A percentile compares a stretch with the other conserved stretches of the same genome.
phyloP scores from a whole-genome alignment of 257 asterid genomes.

The Echites panduratus region DNA sequence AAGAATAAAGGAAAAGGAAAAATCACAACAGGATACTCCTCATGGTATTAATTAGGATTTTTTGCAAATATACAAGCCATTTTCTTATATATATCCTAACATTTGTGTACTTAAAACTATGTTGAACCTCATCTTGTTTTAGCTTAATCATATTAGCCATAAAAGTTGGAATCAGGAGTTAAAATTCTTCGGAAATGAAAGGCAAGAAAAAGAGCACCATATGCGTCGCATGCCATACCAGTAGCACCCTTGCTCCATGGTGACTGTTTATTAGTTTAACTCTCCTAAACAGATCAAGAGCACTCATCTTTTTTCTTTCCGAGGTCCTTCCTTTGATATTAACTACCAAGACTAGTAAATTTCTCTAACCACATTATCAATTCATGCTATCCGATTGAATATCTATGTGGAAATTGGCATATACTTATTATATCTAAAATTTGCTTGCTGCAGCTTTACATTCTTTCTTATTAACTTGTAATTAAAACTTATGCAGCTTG shows the following conservation, averaged over 20 bases:
- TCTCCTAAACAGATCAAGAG: neutral
- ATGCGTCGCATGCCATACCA: neutral
- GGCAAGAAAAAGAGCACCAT: neutral
- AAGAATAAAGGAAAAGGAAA: neutral
- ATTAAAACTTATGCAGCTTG: constrained; percentile 48
- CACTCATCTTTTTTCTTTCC: neutral
- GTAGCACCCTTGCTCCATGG: too few relatives aligned
- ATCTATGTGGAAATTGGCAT: neutral
- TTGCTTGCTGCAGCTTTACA: neutral
- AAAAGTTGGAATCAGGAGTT: neutral
- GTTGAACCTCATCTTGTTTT: neutral
- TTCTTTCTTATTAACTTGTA: constrained; percentile 3
- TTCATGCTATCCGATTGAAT: neutral
- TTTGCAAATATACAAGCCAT: neutral
- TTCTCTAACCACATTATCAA: neutral
- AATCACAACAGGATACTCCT: neutral
- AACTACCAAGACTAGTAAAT: neutral
- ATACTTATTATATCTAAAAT: neutral
- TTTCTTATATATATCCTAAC: neutral
- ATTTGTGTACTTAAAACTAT: neutral
- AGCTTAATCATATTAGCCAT: neutral
- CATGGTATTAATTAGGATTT: neutral
- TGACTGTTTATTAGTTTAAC: too few relatives aligned
- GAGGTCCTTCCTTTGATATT: neutral
- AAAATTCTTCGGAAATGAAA: neutral